Percentiles rank a stretch among this genome's conserved stretches.
phyloP scores from a whole-genome alignment of 306 rosid genomes.

The Parietaria judaica region DNA sequence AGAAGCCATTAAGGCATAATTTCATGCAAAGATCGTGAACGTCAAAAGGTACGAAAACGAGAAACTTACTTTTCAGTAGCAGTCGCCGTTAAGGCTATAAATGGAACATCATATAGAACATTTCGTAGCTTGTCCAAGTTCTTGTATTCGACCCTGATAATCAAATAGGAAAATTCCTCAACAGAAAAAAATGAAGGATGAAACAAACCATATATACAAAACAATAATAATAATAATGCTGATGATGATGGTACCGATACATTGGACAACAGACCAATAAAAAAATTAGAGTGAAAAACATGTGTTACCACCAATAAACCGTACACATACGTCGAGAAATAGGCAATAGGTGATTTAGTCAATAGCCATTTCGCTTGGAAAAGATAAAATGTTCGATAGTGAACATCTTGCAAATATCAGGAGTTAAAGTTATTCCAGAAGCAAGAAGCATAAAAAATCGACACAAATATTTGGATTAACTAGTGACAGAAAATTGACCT shows the following conservation, averaged over 20 bases:
- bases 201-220: not conserved
- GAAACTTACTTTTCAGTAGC: constrained; percentile 71
- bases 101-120: constrained; percentile 66
- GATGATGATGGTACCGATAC: not conserved
- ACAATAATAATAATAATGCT: not conserved
- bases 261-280: no score
- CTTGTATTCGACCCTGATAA: constrained; percentile 69
- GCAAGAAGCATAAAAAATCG: not conserved
- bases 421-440: not conserved
- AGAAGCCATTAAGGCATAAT: not conserved
- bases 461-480: no score
- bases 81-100: constrained; percentile 85
- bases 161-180: constrained; percentile 10
- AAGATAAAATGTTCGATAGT: not conserved
- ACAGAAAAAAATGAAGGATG: not conserved
- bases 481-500: no score
- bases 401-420: not conserved
- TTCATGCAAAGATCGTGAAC: not conserved
- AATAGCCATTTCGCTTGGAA: not conserved
- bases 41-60: constrained; percentile 15
- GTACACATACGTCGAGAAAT: no score
- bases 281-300: no score
- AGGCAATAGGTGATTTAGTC: not conserved
- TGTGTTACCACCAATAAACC: no score
- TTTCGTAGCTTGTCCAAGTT: constrained; percentile 59